Evolutionary conservation across 176 grass and related monocot species (phyloP).

Genomic region (Zoysia pacifica): DNA sequence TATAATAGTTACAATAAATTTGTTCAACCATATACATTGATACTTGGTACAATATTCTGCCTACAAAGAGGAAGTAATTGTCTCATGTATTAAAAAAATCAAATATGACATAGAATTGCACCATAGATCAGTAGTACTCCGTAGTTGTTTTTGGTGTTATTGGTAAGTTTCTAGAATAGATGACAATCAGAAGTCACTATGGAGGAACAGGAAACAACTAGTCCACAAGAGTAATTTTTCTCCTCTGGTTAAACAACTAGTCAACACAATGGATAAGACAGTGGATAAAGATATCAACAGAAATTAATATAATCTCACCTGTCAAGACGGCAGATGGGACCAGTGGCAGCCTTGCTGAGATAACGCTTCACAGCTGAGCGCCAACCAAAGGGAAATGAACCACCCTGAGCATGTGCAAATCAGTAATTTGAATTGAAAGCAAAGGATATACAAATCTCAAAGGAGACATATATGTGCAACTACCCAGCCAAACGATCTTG

Average conservation of each 20-base stretch:
- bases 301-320: constrained; percentile 45
- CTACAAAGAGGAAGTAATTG: too few relatives aligned
- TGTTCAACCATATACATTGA: too few relatives aligned
- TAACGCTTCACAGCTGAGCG: constrained; percentile 76
- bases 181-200: not conserved
- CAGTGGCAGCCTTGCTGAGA: constrained; percentile 62
- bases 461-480: constrained; percentile 23
- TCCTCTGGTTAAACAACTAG: not conserved
- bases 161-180: constrained; percentile 3
- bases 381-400: constrained; percentile 97
- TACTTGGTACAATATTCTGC: too few relatives aligned
- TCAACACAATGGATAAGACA: constrained; percentile 20
- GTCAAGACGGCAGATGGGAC: constrained; percentile 70
- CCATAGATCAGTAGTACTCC: too few relatives aligned
- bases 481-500: constrained; percentile 99
- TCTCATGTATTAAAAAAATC: too few relatives aligned
- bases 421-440: constrained; percentile 27
- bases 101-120: too few relatives aligned
- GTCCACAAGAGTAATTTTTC: not conserved
- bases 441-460: constrained; percentile 21
- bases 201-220: not conserved
- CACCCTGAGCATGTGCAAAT: constrained; percentile 60
- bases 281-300: constrained; percentile 3
- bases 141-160: too few relatives aligned
- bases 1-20: too few relatives aligned